Conservation (phyloP, 176 grass and related monocot genomes). For the Raddia distichophylla region DNA sequence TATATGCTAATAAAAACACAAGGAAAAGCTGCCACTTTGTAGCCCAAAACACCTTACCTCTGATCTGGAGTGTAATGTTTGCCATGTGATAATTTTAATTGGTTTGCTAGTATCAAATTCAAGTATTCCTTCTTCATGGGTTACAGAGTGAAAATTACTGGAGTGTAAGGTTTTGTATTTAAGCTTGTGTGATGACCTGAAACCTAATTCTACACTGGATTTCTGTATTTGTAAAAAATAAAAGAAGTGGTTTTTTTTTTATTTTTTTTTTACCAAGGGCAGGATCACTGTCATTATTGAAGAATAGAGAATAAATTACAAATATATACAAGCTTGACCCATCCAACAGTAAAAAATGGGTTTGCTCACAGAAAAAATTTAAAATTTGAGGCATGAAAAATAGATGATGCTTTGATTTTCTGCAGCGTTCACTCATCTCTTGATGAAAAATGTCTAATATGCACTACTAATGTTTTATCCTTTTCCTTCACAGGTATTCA, state of each 20-base stretch:
- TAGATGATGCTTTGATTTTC: conserved; percentile 4
- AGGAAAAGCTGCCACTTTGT: too few relatives aligned
- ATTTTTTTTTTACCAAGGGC: too few relatives aligned
- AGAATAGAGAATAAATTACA: too few relatives aligned
- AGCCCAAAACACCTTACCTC: too few relatives aligned
- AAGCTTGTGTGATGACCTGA: neutral
- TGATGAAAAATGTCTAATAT: neutral
- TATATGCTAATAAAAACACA: too few relatives aligned
- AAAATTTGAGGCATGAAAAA: neutral
- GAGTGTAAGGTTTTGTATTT: conserved; percentile 6
- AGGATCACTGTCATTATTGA: too few relatives aligned
- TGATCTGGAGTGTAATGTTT: too few relatives aligned
- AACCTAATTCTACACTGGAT: neutral
- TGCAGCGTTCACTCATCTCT: neutral
- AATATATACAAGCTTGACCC: too few relatives aligned
- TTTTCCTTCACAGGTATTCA: conserved; percentile 63
- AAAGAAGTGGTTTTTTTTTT: too few relatives aligned
- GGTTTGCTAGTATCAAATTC: neutral
- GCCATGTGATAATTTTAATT: neutral
- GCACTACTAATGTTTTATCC: conserved; percentile 23
- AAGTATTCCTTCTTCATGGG: neutral
- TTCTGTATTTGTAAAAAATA: neutral
- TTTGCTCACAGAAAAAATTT: too few relatives aligned
- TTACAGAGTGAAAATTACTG: neutral
- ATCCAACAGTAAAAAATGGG: neutral